A percentile compares a stretch with the other conserved stretches of the same genome.
These are phyloP conservation scores for Phytopythium boreale DNA, from an alignment of 352 stramenopile genomes.

Conservation along the genomic window DNA sequence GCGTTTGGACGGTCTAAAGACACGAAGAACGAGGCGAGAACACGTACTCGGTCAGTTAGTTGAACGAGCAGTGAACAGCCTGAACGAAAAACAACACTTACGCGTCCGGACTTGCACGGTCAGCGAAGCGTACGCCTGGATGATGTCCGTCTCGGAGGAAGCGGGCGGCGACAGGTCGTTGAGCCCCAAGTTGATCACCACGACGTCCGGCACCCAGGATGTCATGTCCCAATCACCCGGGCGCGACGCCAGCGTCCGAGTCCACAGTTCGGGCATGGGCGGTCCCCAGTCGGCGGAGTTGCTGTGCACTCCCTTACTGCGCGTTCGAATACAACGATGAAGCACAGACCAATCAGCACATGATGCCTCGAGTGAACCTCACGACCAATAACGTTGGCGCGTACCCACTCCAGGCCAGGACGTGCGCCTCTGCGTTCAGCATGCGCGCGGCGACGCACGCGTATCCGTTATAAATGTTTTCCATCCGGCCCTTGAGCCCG, in stretches of 20 bases:
- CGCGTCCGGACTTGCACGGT: slow-evolving; percentile 74
- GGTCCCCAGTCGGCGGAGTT: slow-evolving; percentile 82
- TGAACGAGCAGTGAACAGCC: too few species aligned
- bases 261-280: slow-evolving; percentile 81
- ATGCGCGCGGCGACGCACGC: slow-evolving; percentile 81
- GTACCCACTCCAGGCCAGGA: slow-evolving; percentile 83
- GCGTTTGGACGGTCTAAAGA: slow-evolving; percentile 62
- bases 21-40: background rate
- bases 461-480: slow-evolving; percentile 88
- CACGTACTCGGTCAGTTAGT: background rate
- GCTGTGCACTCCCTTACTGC: slow-evolving; percentile 83
- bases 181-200: slow-evolving; percentile 81
- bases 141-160: slow-evolving; percentile 82
- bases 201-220: slow-evolving; percentile 76
- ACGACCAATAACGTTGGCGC: slow-evolving; percentile 1
- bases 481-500: slow-evolving; percentile 84
- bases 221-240: slow-evolving; percentile 68
- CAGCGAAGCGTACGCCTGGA: slow-evolving; percentile 68
- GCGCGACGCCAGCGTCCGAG: slow-evolving; percentile 79
- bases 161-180: slow-evolving; percentile 84
- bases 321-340: slow-evolving; percentile 2
- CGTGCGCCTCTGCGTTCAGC: slow-evolving; percentile 82
- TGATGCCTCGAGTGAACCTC: background rate
- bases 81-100: slow-evolving; percentile 21
- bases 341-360: background rate